phyloP scores from a whole-genome alignment of 129 eudicot genomes.

The Artemisia argyi region DNA sequence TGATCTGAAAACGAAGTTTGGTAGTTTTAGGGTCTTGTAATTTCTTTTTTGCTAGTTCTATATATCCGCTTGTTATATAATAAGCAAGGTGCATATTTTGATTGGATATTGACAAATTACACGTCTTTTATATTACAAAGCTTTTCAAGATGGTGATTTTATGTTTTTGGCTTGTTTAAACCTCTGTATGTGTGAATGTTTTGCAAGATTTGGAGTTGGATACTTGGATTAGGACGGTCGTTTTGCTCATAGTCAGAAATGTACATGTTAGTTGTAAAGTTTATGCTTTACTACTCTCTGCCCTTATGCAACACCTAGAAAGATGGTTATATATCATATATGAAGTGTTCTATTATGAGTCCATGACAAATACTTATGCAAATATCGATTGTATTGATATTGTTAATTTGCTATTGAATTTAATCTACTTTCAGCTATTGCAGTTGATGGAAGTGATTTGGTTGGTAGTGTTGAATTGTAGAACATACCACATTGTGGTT shows the following conservation, averaged over 20 bases:
- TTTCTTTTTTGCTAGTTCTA: background rate
- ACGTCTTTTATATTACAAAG: background rate
- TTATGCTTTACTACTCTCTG: too few relatives aligned
- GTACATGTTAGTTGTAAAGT: background rate
- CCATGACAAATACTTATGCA: background rate
- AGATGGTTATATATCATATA: too few relatives aligned
- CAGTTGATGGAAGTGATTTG: too few relatives aligned
- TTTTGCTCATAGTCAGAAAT: background rate
- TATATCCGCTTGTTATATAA: background rate
- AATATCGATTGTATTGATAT: background rate
- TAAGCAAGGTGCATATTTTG: background rate
- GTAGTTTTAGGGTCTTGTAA: background rate
- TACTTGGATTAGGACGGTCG: background rate
- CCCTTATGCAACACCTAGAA: too few relatives aligned
- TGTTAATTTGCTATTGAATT: background rate
- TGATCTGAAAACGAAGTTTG: background rate
- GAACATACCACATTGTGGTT: background rate
- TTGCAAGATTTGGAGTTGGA: background rate
- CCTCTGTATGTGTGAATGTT: background rate
- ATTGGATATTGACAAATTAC: background rate
- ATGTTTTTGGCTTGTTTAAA: background rate
- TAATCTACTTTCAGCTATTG: background rate
- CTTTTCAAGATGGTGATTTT: background rate
- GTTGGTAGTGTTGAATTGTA: background rate
- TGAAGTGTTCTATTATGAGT: too few relatives aligned